Percentiles rank a stretch among this genome's conserved stretches.
Evolutionary conservation across 306 rosid species (phyloP).

Genomic region (Cicer bijugum): DNA sequence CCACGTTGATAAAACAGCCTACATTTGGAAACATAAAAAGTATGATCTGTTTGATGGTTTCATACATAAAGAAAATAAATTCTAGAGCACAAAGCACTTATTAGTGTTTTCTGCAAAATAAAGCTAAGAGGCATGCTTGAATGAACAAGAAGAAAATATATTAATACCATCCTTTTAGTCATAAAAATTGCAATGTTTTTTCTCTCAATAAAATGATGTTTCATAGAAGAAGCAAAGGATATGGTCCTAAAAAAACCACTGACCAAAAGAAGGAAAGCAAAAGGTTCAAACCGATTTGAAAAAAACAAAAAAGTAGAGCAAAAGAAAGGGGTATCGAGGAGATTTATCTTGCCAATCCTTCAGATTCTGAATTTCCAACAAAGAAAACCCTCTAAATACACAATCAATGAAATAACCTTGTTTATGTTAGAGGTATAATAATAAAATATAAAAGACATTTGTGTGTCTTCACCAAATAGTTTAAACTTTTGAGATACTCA

Average conservation of each 20-base stretch:
- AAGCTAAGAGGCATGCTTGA: not conserved
- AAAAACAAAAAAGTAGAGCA: not conserved
- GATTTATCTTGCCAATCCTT: not conserved
- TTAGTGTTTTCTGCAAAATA: not conserved
- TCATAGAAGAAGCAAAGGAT: not conserved
- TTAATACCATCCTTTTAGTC: not conserved
- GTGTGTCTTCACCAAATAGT: slow-evolving; percentile 5
- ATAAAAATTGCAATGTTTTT: not conserved
- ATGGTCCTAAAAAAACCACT: slow-evolving; percentile 10
- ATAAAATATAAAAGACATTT: not conserved
- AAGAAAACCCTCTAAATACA: slow-evolving; percentile 29
- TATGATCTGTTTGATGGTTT: not conserved
- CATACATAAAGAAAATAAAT: slow-evolving; percentile 9
- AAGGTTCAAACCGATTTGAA: no score
- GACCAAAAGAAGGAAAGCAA: slow-evolving; percentile 2
- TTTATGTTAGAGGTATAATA: slow-evolving; percentile 1
- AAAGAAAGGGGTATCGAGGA: not conserved
- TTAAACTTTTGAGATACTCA: not conserved
- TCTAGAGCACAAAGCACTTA: not conserved
- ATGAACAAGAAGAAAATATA: not conserved
- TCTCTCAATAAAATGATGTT: not conserved
- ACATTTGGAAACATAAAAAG: slow-evolving; percentile 34
- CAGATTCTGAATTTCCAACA: not conserved
- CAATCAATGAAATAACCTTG: not conserved
- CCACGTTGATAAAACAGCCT: slow-evolving; percentile 38